Base-by-base conservation (phyloP, 805 yeast species). In the Saccharomycopsis schoenii region DNA sequence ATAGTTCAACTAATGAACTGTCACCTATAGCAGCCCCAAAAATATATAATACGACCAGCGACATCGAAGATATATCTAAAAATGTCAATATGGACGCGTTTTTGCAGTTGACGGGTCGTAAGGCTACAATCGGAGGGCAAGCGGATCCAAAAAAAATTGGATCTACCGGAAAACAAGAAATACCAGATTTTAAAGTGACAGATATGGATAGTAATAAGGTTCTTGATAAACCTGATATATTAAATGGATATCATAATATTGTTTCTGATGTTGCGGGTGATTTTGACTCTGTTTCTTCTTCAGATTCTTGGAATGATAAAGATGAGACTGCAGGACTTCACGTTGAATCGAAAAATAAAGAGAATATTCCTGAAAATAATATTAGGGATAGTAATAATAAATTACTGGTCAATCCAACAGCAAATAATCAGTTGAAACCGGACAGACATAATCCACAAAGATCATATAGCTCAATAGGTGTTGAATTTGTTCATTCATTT, bases 391-490 rank as follows among this genome's bases (percentile, higher is more conserved):
- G 4, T 52, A 15, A n/a, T 34, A 15, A 6, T 17, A 34, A 29
- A 3, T 5, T 19, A 17, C 2, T 9, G 11, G 6, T 15, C 9
- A 34, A 34, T 14, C 15, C 25, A 8, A 34, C 2, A n/a, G 25
- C 15, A 15, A 36, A 6, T 10, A 21, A 24, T 8, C 36, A 12
- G 2, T 15, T 21, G 21, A 25, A 43, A n/a, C 17, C 41, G 11
- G 17, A 10, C 5, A 29, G 52, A 12, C 62, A 60, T 43, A 14
- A 25, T 8, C 42, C 55, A 19, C 60, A 60, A 57, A 21, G 54
- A 12, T 60, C 62, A 3, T 25, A 19, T 19, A 42, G 58, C 17
- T 60, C 62, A 11, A 34, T 60, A 25, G 62, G 62, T 6, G 59
- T 60, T 10, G 55, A 60, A 10, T 60, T 52, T 29, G 47, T 58